Percentiles rank a stretch among this genome's conserved stretches.
These are phyloP conservation scores for Dryas alaskensis DNA, from an alignment of 306 rosid species.

Conservation along the genomic window DNA sequence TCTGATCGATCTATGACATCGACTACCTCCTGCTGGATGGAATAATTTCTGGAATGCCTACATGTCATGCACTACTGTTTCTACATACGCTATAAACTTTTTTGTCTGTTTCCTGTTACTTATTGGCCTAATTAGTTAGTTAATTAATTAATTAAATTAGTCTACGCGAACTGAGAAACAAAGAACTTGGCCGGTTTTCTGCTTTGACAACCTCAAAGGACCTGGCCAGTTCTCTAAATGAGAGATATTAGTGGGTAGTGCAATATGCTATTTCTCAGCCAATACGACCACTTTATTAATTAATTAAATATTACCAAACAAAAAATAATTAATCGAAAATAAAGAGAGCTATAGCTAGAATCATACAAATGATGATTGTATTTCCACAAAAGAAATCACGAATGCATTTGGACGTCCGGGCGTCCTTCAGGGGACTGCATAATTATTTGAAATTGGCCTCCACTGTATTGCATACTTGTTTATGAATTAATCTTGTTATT, in stretches of 20 bases:
- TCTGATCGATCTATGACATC: no score
- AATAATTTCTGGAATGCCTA: no score
- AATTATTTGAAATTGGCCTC: neutral
- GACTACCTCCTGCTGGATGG: no score
- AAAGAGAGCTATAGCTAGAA: neutral
- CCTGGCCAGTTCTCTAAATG: neutral
- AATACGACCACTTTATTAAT: neutral
- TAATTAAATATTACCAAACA: neutral
- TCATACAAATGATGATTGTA: neutral
- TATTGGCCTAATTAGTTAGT: neutral
- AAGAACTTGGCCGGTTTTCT: neutral
- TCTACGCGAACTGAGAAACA: neutral
- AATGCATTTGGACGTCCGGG: constrained; percentile 9
- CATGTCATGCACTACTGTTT: no score
- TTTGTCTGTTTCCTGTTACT: neutral
- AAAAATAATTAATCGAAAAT: neutral
- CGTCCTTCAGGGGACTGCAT: neutral
- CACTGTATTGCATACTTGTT: neutral
- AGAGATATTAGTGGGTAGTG: neutral
- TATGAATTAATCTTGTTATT: neutral
- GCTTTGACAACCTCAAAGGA: neutral
- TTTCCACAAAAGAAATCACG: neutral
- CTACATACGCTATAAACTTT: no score
- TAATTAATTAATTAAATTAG: neutral
- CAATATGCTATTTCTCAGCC: neutral